Evolutionary conservation across 1,284 basidiomycete species (phyloP).

Genomic region (Trametes versicolor): DNA sequence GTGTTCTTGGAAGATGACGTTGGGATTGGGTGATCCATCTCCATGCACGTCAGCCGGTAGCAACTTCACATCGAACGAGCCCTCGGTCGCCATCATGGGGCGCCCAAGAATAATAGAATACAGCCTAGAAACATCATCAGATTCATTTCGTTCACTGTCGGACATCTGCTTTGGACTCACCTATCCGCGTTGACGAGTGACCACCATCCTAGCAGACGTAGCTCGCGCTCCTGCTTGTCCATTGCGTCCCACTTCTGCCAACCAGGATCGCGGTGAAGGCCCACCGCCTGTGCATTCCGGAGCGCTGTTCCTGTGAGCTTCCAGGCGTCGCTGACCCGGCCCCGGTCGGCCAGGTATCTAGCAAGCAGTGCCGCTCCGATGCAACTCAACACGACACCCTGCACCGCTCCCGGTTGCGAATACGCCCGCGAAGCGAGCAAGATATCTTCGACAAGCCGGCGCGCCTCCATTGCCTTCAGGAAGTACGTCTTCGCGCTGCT

Average conservation of each 20-base stretch:
- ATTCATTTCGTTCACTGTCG: background rate
- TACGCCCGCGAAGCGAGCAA: constrained; percentile 51
- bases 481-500: constrained; percentile 50
- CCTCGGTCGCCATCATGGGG: constrained; percentile 53
- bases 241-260: constrained; percentile 59
- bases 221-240: constrained; percentile 54
- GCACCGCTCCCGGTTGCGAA: constrained; percentile 47
- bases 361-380: constrained; percentile 57
- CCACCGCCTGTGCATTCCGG: constrained; percentile 57
- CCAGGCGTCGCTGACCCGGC: constrained; percentile 63
- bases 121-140: constrained; percentile 45
- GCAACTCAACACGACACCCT: constrained; percentile 58
- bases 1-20: constrained; percentile 48
- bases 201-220: constrained; percentile 60
- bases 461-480: constrained; percentile 53
- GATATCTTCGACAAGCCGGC: constrained; percentile 57
- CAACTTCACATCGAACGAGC: constrained; percentile 49
- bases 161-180: constrained; percentile 40
- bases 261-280: constrained; percentile 60
- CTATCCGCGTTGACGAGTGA: constrained; percentile 56
- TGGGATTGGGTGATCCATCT: constrained; percentile 50
- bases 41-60: constrained; percentile 46
- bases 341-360: constrained; percentile 56
- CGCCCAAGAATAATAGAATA: constrained; percentile 56
- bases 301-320: constrained; percentile 57